Conservation (phyloP, 805 yeast genomes). For the Nakazawaea siamensis region DNA sequence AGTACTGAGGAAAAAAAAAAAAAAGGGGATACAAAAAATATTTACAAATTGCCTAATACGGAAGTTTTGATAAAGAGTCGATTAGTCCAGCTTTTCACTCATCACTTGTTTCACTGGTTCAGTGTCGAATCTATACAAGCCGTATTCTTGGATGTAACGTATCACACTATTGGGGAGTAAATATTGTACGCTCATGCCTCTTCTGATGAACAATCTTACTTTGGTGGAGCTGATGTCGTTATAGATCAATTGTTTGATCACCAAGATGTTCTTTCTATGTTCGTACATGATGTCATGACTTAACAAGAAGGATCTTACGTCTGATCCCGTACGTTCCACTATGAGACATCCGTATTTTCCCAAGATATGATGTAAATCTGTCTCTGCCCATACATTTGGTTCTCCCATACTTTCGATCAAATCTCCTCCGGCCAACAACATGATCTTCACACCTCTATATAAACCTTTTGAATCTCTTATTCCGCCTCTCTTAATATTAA, state of each 20-base stretch:
- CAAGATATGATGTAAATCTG: conserved; percentile 86
- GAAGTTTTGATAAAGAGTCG: background rate
- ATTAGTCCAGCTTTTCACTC: conserved; percentile 18
- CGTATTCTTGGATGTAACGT: conserved; percentile 89
- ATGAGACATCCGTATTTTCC: conserved; percentile 96
- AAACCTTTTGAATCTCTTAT: conserved; percentile 50
- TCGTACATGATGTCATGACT: conserved; percentile 97
- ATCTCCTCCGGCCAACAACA: conserved; percentile 97
- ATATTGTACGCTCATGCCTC: conserved; percentile 96
- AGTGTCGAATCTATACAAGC: conserved; percentile 72
- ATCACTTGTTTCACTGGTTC: conserved; percentile 92
- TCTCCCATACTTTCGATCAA: conserved; percentile 99
- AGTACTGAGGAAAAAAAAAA: too few species aligned
- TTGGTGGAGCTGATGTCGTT: conserved; percentile 95
- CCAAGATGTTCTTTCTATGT: conserved; percentile 86
- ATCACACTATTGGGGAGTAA: conserved; percentile 90
- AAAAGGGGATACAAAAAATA: too few species aligned
- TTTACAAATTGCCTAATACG: too few species aligned
- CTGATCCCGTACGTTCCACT: conserved; percentile 94
- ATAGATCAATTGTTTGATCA: conserved; percentile 91
- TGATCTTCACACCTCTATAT: conserved; percentile 80
- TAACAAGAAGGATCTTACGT: conserved; percentile 84
- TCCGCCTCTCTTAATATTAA: conserved; percentile 86
- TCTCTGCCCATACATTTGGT: conserved; percentile 98
- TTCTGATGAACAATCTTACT: conserved; percentile 81